These are phyloP conservation scores for Zea luxurians DNA, from an alignment of 176 grass and related monocot species.

Conservation along the genomic window DNA sequence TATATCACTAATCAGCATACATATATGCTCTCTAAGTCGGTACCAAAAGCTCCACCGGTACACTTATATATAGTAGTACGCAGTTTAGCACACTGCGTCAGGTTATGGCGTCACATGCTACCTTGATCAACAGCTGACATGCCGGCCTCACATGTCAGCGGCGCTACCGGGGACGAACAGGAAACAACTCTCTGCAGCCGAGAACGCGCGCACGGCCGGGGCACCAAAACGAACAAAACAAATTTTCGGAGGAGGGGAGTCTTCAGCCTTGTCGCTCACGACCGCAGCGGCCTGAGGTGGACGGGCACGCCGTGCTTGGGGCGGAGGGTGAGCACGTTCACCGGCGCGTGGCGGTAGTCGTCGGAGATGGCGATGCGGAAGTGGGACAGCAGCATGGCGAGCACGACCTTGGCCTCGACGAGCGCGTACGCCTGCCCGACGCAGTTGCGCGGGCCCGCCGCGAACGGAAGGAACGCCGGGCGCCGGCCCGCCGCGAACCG, in stretches of 20 bases:
- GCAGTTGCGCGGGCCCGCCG: slow-evolving; percentile 79
- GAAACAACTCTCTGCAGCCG: neutral
- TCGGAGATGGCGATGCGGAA: slow-evolving; percentile 85
- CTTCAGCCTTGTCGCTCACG: neutral
- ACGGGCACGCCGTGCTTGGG: slow-evolving; percentile 81
- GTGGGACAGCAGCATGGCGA: slow-evolving; percentile 65
- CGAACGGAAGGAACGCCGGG: slow-evolving; percentile 77
- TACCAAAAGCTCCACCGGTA: slow-evolving; percentile 9
- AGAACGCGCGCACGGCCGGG: neutral
- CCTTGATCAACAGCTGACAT: neutral
- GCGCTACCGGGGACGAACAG: neutral
- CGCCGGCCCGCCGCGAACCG: slow-evolving; percentile 63
- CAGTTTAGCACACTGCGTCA: neutral
- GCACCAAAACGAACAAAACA: slow-evolving; percentile 2
- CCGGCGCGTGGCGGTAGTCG: slow-evolving; percentile 76
- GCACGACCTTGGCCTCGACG: slow-evolving; percentile 78
- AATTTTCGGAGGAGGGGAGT: neutral
- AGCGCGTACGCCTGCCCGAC: slow-evolving; percentile 79
- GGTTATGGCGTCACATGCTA: slow-evolving; percentile 5
- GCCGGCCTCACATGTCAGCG: neutral
- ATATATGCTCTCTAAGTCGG: slow-evolving; percentile 13
- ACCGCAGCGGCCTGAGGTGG: slow-evolving; percentile 59
- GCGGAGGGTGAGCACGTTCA: slow-evolving; percentile 83
- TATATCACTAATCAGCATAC: slow-evolving; percentile 1
- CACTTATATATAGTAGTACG: neutral